Conservation (phyloP, 1,284 basidiomycete species). For the Thelephora terrestris region DNA sequence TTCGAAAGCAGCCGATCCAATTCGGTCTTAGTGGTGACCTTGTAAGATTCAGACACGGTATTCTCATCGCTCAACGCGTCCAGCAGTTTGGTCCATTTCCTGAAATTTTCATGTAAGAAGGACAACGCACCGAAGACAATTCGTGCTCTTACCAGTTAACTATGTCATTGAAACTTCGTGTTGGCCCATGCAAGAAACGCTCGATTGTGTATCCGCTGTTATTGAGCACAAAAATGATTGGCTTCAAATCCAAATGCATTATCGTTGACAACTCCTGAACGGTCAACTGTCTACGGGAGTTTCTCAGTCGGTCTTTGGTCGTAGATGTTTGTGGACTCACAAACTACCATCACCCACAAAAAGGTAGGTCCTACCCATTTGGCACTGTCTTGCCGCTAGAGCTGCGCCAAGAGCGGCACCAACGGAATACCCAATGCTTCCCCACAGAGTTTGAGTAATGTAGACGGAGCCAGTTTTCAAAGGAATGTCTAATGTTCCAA, state of each 20-base stretch:
- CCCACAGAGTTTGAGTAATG: constrained; percentile 76
- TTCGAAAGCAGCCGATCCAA: constrained; percentile 54
- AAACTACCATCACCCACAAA: constrained; percentile 84
- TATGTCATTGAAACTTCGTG: constrained; percentile 66
- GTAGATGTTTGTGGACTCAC: constrained; percentile 25
- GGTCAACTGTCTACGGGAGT: constrained; percentile 45
- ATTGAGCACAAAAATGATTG: constrained; percentile 82
- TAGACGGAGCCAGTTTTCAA: constrained; percentile 60
- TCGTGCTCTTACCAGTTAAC: constrained; percentile 39
- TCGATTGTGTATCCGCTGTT: constrained; percentile 90
- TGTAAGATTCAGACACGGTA: constrained; percentile 51
- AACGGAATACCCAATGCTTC: constrained; percentile 78
- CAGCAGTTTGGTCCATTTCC: constrained; percentile 53
- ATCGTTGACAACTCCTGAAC: constrained; percentile 76
- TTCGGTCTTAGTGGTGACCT: constrained; percentile 52
- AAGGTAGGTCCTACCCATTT: constrained; percentile 61
- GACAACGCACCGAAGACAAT: background rate
- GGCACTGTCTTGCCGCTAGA: constrained; percentile 64
- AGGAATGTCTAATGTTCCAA: constrained; percentile 52
- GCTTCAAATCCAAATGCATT: constrained; percentile 56
- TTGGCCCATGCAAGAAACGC: constrained; percentile 62
- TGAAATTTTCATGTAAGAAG: constrained; percentile 5
- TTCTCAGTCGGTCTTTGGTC: background rate
- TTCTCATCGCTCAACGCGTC: constrained; percentile 45
- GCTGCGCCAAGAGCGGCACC: constrained; percentile 70